Evolutionary conservation across 2,329 filamentous ascomycete genomes (phyloP), one percentile per base, ranked within the genome.

Genomic region (Clonostachys byssicola): DNA sequence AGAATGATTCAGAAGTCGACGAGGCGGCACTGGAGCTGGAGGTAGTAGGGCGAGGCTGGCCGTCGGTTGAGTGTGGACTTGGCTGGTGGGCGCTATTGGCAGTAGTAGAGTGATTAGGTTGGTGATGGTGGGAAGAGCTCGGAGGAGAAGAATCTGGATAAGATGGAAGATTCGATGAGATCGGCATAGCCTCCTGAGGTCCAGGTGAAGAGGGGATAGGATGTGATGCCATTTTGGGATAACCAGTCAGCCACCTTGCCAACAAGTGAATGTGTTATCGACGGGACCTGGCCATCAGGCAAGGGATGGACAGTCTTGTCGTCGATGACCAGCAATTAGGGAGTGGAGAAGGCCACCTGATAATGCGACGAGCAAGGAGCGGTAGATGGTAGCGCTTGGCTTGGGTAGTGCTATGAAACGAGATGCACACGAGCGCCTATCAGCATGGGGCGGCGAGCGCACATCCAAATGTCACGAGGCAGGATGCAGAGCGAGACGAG

Each of bases 191-290:
- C 23, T 35, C 42, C 17, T 33, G 42, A 44, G 18, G 42, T 33
- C 35, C 16, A 34, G 40, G 40, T 23, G 18, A 42, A 46, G 47
- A 42, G 41, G 42, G 44, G 23, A 30, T 30, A 51, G 46, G 48
- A 40, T 48, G 45, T 47, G 53, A 55, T 54, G 56, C 52, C 54
- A 60, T 59, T 50, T 53, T 50, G 48, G 51, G 52, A 51, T 47
- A 8, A 12, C 23, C 23, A 30, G 23, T 30, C 23, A 30, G 23
- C 23, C 23, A 30, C 23, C 23, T 30, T 30, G 23, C 20, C 34
- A 9, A 17, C 38, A 46, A 34, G 34, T n/a, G 6, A 23, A 17
- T 41, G 38, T 36, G 20, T 46, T 46, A 42, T 46, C 39, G 39
- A 23, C 44, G 35, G 44, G 38, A 40, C 41, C 36, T 46, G 45